phyloP scores from a whole-genome alignment of 441 rosid species.

The Pelargonium myrrhifolium region DNA sequence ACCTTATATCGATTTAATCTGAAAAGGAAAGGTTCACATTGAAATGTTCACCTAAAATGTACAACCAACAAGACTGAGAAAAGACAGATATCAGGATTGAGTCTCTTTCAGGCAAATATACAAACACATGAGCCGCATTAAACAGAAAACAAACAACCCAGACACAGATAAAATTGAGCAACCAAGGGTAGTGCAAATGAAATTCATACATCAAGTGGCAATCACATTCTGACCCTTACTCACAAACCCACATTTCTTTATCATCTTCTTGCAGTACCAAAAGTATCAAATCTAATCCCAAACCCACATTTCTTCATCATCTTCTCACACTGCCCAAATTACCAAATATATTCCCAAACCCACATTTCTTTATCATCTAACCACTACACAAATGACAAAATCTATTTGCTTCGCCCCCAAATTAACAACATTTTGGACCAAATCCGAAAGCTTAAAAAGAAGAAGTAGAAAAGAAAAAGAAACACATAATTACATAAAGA shows the following conservation, averaged over 20 bases:
- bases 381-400: neutral
- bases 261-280: neutral
- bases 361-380: neutral
- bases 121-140: constrained; percentile 2
- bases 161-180: neutral
- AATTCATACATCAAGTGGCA: neutral
- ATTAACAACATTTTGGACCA: neutral
- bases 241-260: neutral
- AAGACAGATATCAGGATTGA: neutral
- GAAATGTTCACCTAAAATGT: neutral
- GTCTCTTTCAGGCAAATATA: constrained; percentile 1
- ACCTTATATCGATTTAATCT: neutral
- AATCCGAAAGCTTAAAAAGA: neutral
- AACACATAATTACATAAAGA: neutral
- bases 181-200: neutral
- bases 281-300: neutral
- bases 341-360: neutral
- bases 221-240: neutral
- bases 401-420: neutral
- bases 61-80: neutral
- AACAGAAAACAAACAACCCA: neutral
- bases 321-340: neutral
- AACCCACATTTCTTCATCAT: neutral
- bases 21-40: neutral
- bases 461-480: neutral